Percentiles rank a stretch among this genome's conserved stretches.
Evolutionary conservation across 2,329 filamentous ascomycete genomes (phyloP).

Genomic region (Arthroderma sp.): DNA sequence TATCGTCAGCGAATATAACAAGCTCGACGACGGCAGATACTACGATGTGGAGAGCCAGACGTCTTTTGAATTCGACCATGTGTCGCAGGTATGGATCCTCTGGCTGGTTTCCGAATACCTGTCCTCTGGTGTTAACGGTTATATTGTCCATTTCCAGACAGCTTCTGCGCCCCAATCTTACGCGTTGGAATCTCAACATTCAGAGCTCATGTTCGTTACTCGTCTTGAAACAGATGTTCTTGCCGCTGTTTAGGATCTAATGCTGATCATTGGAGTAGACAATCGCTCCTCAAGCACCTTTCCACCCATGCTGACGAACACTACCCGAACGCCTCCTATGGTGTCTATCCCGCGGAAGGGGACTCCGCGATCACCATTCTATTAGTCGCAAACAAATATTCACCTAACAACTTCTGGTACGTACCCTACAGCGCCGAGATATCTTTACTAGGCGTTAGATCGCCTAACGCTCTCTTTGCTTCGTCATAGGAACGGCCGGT

Average conservation of each 20-base stretch:
- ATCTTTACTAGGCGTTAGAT: no score
- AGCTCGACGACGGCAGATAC: conserved; percentile 67
- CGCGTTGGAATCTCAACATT: conserved; percentile 59
- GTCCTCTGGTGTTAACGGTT: not conserved
- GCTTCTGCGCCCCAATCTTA: conserved; percentile 72
- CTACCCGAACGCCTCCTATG: conserved; percentile 67
- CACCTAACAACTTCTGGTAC: conserved; percentile 93
- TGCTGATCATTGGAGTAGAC: conserved; percentile 38
- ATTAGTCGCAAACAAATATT: conserved; percentile 92
- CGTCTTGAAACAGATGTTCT: not conserved
- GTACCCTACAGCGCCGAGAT: conserved; percentile 6
- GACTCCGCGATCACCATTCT: conserved; percentile 66
- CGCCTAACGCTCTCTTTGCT: not conserved
- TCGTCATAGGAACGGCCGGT: conserved; percentile 76
- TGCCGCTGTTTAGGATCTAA: no score
- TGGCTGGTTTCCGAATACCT: conserved; percentile 6
- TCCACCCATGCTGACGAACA: conserved; percentile 70
- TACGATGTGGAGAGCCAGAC: conserved; percentile 80
- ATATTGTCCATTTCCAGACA: conserved; percentile 41
- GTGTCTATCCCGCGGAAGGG: conserved; percentile 67
- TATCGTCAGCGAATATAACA: conserved; percentile 77
- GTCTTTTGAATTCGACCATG: conserved; percentile 80
- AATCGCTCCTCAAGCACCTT: conserved; percentile 70
- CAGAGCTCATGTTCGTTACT: conserved; percentile 60
- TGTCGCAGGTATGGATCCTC: conserved; percentile 46